These are phyloP conservation scores for Naematelia encephala DNA, from an alignment of 768 basidiomycete species.

Conservation along the genomic window DNA sequence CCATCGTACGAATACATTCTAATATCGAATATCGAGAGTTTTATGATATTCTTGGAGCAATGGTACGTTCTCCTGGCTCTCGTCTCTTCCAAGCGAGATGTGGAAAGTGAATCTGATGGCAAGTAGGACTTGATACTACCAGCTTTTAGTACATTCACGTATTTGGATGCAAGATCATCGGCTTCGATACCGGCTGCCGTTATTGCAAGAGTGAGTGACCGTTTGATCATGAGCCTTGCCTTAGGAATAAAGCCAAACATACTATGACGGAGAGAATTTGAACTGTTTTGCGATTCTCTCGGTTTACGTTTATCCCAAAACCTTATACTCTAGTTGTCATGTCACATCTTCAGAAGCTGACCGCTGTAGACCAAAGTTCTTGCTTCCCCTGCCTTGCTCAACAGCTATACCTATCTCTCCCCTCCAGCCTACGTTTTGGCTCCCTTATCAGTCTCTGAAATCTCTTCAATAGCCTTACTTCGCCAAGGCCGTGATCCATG, in stretches of 20 bases:
- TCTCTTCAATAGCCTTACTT: neutral
- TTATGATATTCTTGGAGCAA: neutral
- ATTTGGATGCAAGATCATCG: neutral
- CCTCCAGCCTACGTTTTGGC: neutral
- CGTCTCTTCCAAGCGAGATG: too few species aligned
- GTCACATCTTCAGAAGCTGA: neutral
- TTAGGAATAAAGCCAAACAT: too few species aligned
- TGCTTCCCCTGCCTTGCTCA: neutral
- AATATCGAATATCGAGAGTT: neutral
- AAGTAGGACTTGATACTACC: neutral
- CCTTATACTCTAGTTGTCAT: too few species aligned
- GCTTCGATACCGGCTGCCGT: neutral
- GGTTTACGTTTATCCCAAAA: too few species aligned
- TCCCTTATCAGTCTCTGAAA: neutral
- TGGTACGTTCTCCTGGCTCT: neutral
- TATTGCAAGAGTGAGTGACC: neutral
- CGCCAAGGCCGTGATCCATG: neutral
- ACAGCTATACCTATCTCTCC: neutral
- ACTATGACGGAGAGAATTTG: too few species aligned
- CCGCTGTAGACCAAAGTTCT: neutral
- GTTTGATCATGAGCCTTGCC: neutral
- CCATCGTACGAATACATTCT: neutral
- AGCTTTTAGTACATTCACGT: neutral
- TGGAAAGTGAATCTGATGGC: neutral
- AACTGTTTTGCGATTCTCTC: too few species aligned